Evolutionary conservation across 1,284 basidiomycete genomes (phyloP).

Genomic region (Phlebopus sp.): DNA sequence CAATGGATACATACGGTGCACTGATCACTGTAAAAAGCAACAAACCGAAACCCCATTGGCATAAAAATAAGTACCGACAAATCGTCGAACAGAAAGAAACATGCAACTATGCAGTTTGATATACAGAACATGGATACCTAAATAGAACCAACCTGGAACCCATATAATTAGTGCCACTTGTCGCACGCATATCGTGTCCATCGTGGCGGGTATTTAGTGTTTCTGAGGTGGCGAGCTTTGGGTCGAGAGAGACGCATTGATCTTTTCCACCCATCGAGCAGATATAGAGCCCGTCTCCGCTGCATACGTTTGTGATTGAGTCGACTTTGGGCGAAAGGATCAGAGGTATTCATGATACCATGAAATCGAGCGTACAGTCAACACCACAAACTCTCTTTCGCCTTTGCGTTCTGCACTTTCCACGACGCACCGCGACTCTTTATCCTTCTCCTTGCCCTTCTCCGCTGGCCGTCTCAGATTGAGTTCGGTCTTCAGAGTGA

Average conservation of each 20-base stretch:
- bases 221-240: background rate
- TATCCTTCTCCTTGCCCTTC: slow-evolving; percentile 39
- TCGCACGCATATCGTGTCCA: background rate
- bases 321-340: slow-evolving; percentile 36
- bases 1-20: background rate
- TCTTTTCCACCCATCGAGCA: slow-evolving; percentile 52
- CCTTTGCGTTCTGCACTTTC: slow-evolving; percentile 51
- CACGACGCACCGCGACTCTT: slow-evolving; percentile 40
- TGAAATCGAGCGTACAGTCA: slow-evolving; percentile 46
- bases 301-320: slow-evolving; percentile 53
- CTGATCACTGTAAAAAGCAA: background rate
- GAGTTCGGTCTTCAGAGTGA: slow-evolving; percentile 51
- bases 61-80: background rate
- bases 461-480: slow-evolving; percentile 35
- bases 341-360: background rate
- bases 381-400: slow-evolving; percentile 59
- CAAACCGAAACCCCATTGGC: background rate
- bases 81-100: too few relatives aligned
- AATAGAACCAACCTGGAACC: background rate
- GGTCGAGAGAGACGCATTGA: slow-evolving; percentile 27
- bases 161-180: background rate
- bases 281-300: slow-evolving; percentile 39
- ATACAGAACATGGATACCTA: background rate
- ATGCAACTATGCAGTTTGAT: background rate
- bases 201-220: background rate